Percentiles rank a stretch among this genome's conserved stretches.
Evolutionary conservation across 2,329 filamentous ascomycete species (phyloP).

Genomic region (Colletotrichum lentis): DNA sequence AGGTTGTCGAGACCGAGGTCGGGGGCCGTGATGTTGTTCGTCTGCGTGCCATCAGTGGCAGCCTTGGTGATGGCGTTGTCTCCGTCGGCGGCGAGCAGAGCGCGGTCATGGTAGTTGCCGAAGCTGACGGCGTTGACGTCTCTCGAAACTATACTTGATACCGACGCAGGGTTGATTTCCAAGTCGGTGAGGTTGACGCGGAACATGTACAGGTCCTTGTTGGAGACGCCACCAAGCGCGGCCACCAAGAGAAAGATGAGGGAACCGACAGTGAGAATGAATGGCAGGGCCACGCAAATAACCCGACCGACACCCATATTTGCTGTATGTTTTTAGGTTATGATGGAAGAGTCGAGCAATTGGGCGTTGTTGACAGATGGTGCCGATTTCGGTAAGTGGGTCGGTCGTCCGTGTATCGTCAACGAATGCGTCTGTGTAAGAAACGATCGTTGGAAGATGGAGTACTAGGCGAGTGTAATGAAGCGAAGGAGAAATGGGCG

Average conservation of each 20-base stretch:
- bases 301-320: conserved; percentile 75
- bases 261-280: conserved; percentile 79
- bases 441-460: conserved; percentile 16
- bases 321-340: conserved; percentile 36
- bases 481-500: conserved; percentile 21
- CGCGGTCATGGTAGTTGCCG: conserved; percentile 49
- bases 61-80: conserved; percentile 43
- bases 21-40: conserved; percentile 63
- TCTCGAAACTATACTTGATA: conserved; percentile 35
- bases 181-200: conserved; percentile 70
- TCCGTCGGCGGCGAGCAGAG: conserved; percentile 42
- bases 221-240: conserved; percentile 63
- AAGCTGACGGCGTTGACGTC: conserved; percentile 45
- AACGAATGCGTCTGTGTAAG: conserved; percentile 27
- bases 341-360: background rate
- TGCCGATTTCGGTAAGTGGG: conserved; percentile 18
- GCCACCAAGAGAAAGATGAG: conserved; percentile 73
- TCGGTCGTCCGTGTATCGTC: conserved; percentile 14
- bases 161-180: conserved; percentile 55
- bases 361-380: conserved; percentile 11
- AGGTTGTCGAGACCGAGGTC: conserved; percentile 73
- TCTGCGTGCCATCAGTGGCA: conserved; percentile 40
- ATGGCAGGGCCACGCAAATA: conserved; percentile 86
- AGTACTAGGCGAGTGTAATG: background rate
- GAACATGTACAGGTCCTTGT: conserved; percentile 67